Evolutionary conservation across 495 filamentous ascomycete genomes (phyloP).

Genomic region (Hypoxylon subgilvum): DNA sequence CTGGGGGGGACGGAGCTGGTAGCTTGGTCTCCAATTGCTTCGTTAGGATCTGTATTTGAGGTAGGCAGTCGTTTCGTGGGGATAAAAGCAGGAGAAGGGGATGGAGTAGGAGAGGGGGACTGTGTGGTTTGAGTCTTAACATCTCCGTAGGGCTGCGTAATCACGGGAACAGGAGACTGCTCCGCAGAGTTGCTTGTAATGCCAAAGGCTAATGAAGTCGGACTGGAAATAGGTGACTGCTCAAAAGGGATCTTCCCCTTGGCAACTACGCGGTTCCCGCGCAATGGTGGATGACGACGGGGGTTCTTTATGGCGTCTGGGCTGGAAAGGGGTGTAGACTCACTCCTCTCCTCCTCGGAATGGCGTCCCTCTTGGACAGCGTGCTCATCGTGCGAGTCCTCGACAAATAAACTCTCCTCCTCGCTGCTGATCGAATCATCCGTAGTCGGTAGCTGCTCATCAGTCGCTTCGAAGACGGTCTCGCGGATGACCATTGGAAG

Average conservation of each 20-base stretch:
- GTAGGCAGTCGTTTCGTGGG: neutral
- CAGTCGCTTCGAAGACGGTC: conserved; percentile 49
- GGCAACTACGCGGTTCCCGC: conserved; percentile 10
- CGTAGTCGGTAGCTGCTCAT: conserved; percentile 1
- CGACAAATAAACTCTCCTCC: conserved; percentile 45
- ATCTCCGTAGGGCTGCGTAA: neutral
- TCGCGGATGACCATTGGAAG: conserved; percentile 52
- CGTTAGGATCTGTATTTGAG: neutral
- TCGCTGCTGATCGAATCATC: conserved; percentile 2
- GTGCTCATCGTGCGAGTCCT: conserved; percentile 15
- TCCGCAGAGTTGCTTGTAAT: neutral
- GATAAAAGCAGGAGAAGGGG: neutral
- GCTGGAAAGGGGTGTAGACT: neutral
- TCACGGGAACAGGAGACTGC: neutral
- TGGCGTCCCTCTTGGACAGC: neutral
- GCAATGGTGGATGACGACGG: neutral
- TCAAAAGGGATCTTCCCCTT: neutral
- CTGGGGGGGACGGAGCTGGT: neutral
- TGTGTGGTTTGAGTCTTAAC: neutral
- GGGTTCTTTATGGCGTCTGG: neutral
- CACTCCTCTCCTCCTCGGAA: neutral
- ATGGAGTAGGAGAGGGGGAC: neutral
- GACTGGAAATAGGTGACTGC: no score
- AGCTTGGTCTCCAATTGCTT: neutral
- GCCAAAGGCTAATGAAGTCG: neutral